These are phyloP conservation scores for Ophidiomyces ophidiicola DNA, from an alignment of 2,329 filamentous ascomycete species.

Conservation along the genomic window DNA sequence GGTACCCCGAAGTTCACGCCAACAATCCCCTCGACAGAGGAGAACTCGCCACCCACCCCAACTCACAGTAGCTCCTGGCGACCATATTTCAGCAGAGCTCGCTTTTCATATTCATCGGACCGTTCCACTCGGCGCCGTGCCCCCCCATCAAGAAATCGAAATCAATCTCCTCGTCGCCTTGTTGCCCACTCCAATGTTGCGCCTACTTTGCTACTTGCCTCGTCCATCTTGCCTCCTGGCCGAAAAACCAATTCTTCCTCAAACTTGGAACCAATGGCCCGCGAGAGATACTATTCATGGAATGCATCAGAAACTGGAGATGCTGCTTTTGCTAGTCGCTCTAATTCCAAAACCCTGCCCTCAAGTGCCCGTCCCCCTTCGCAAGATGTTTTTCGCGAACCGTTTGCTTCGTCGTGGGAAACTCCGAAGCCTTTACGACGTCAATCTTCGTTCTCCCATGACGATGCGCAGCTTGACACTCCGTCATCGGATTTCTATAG, in stretches of 20 bases:
- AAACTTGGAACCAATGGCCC: not conserved
- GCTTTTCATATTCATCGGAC: conserved; percentile 10
- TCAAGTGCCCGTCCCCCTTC: not conserved
- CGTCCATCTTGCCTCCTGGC: conserved; percentile 22
- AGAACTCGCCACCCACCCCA: conserved; percentile 7
- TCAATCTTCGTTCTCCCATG: conserved; percentile 13
- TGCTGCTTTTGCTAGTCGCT: not conserved
- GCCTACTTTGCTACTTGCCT: conserved; percentile 40
- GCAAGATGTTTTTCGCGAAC: not conserved
- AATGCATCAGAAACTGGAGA: not conserved
- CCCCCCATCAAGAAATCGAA: conserved; percentile 26
- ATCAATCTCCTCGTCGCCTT: conserved; percentile 32
- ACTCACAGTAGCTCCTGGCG: conserved; percentile 21
- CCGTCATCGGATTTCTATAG: conserved; percentile 16
- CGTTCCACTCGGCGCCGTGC: conserved; percentile 28
- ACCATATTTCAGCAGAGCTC: conserved; percentile 32
- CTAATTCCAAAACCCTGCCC: not conserved
- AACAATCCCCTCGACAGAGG: conserved; percentile 17
- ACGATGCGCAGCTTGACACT: conserved; percentile 13
- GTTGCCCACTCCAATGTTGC: conserved; percentile 33
- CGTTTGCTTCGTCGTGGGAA: not conserved
- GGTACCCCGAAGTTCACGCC: conserved; percentile 1
- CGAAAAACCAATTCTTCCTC: not conserved
- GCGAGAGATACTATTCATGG: conserved; percentile 1
- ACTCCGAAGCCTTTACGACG: conserved; percentile 10